Evolutionary conservation across 1,139 yeast genomes (phyloP).

Genomic region (Taphrina wiesneri): DNA sequence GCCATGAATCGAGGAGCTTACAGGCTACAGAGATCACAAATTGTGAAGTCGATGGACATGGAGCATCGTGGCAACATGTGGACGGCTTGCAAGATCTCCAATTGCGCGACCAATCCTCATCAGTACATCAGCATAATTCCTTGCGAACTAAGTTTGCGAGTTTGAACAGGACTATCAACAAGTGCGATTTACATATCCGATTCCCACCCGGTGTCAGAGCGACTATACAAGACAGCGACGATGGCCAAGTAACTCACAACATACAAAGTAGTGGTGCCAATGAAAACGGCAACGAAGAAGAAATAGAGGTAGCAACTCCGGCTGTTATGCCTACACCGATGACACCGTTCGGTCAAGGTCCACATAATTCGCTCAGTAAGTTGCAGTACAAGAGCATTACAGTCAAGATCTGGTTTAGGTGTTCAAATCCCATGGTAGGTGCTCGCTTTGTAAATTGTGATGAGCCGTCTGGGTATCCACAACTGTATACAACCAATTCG

Average conservation of each 20-base stretch:
- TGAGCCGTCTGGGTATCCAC: constrained; percentile 58
- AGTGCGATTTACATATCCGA: constrained; percentile 69
- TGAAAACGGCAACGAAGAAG: constrained; percentile 49
- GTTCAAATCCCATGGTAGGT: constrained; percentile 72
- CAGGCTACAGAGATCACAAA: constrained; percentile 52
- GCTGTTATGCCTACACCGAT: constrained; percentile 27
- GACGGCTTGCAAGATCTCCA: constrained; percentile 65
- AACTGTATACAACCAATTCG: constrained; percentile 79
- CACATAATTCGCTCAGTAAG: background rate
- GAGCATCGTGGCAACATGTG: constrained; percentile 54
- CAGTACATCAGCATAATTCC: constrained; percentile 48
- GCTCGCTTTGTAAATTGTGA: constrained; percentile 57
- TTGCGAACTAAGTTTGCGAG: constrained; percentile 48
- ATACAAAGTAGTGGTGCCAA: constrained; percentile 40
- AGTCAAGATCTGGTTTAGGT: constrained; percentile 65
- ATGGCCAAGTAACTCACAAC: constrained; percentile 33
- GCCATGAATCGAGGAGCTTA: background rate
- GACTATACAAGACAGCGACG: constrained; percentile 40
- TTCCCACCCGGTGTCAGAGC: constrained; percentile 72
- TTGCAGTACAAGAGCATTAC: constrained; percentile 66
- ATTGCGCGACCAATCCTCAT: constrained; percentile 39
- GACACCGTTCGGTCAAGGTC: constrained; percentile 14
- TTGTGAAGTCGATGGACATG: constrained; percentile 62
- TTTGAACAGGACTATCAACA: constrained; percentile 50
- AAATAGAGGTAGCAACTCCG: constrained; percentile 44